These are phyloP conservation scores for Pseudogymnoascus sp. DNA, from an alignment of 2,329 filamentous ascomycete genomes.

Conservation along the genomic window DNA sequence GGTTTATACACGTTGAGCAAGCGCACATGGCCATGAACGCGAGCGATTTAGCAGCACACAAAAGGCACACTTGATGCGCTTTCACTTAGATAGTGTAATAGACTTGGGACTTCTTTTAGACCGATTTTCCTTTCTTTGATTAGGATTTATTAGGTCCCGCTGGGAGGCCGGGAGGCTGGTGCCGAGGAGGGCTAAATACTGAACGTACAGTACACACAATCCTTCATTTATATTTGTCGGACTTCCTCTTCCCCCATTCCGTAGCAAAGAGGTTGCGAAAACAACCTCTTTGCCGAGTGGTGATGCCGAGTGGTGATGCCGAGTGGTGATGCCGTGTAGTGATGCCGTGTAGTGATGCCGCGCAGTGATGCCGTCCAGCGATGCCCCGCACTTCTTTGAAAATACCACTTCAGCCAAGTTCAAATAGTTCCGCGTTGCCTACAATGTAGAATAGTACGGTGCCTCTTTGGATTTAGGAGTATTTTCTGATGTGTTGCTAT, in stretches of 20 bases:
- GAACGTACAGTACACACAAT: neutral
- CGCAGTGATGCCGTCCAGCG: neutral
- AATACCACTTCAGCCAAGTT: neutral
- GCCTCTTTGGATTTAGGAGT: neutral
- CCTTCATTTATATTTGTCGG: neutral
- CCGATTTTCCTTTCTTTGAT: neutral
- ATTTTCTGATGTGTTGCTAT: neutral
- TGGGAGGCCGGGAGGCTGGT: neutral
- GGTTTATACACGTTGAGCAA: slow-evolving; percentile 7
- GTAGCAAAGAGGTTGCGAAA: neutral
- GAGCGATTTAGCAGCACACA: neutral
- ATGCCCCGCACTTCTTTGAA: neutral
- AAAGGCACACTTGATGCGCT: slow-evolving; percentile 4
- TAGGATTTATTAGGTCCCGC: neutral
- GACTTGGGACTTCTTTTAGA: slow-evolving; percentile 5
- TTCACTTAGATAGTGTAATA: slow-evolving; percentile 8
- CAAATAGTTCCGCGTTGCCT: neutral
- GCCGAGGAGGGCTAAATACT: neutral
- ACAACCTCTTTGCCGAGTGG: no score
- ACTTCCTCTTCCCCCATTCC: no score
- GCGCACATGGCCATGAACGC: slow-evolving; percentile 5
- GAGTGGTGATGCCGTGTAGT: neutral
- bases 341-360: neutral
- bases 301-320: neutral
- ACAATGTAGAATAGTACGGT: neutral